Base-by-base conservation (phyloP, 2,329 filamentous ascomycete species). In the Pestalotiopsis sp. region DNA sequence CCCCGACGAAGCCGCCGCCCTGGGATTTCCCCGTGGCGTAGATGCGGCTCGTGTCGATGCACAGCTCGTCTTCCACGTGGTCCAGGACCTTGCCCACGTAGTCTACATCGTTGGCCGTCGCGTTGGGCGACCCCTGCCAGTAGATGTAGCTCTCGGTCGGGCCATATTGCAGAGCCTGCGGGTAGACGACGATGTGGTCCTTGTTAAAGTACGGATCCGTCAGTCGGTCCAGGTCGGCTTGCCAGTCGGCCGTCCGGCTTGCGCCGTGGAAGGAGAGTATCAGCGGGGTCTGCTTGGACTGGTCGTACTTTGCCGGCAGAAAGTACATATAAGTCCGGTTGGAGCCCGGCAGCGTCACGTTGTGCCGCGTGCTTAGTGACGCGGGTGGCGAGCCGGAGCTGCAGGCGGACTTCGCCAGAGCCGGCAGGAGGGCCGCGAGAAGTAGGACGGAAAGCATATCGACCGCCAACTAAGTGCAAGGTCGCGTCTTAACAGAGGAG, bases 1-100 rank as follows among this genome's bases (percentile, higher is more conserved):
- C 71, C 14, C 73, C 73, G 3, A 73, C 71, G 61, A 77, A 72
- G 27, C 72, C 70, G 38, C 75, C 75, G 57, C 75, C 75, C 63
- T 77, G 75, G 3, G 74, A 76, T 57, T 76, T 77, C 2, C 75
- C 75, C 40, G 74, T 75, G 6, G 75, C 75, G 58, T 73, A 77
- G 27, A 77, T 70, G 40, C 75, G 75, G 62, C 66, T 66, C 41
- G 62, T 70, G 71, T 77, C 74, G 4, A 76, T 66, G 68, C 75
- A 77, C 3, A 76, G 58, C 25, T 74, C 70, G 2, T 49, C 27
- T 23, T 71, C 72, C 9, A 79, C 64, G 13, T 74, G 73, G 25
- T 78, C 75, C 1, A 80, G 70, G 27, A 74, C 71, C 23, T 76
- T 72, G 12, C 59, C 65, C 13, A 72, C 74, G 67, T 72, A 75